A percentile compares a stretch with the other conserved stretches of the same genome.
Conservation (phyloP, 805 yeast genomes). For the Tetrapisispora phaffii region DNA sequence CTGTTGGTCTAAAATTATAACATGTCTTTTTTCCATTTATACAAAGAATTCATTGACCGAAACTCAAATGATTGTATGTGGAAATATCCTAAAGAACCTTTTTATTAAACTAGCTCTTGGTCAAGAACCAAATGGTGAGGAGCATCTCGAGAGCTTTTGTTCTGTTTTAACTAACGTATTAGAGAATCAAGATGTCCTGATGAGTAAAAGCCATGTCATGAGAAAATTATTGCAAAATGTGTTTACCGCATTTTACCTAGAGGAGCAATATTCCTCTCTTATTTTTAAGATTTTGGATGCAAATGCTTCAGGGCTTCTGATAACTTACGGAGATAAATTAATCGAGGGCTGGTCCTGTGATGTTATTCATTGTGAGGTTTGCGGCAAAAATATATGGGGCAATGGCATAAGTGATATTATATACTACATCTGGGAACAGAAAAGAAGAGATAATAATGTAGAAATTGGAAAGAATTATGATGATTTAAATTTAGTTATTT, state of each 20-base stretch:
- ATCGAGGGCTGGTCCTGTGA: constrained; percentile 56
- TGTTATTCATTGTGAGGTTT: constrained; percentile 56
- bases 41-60: constrained; percentile 1
- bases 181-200: constrained; percentile 35
- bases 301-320: constrained; percentile 42
- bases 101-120: constrained; percentile 17
- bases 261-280: constrained; percentile 43
- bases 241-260: constrained; percentile 54
- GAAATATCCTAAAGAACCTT: constrained; percentile 12
- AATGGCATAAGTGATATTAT: constrained; percentile 40
- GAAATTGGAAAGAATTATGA: not conserved
- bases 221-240: constrained; percentile 52
- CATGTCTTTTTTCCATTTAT: constrained; percentile 14
- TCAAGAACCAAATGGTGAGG: constrained; percentile 11
- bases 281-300: constrained; percentile 46
- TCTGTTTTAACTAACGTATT: constrained; percentile 47
- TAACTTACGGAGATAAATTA: constrained; percentile 33
- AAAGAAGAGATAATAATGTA: constrained; percentile 18
- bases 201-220: constrained; percentile 50
- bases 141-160: constrained; percentile 35
- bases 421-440: constrained; percentile 50
- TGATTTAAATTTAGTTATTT: constrained; percentile 10
- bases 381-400: constrained; percentile 72
- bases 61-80: constrained; percentile 7
- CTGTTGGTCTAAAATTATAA: constrained; percentile 20